These are phyloP conservation scores for Physcomitrium patens DNA, from an alignment of 225 moss, liverwort and hornwort species.

Conservation along the genomic window DNA sequence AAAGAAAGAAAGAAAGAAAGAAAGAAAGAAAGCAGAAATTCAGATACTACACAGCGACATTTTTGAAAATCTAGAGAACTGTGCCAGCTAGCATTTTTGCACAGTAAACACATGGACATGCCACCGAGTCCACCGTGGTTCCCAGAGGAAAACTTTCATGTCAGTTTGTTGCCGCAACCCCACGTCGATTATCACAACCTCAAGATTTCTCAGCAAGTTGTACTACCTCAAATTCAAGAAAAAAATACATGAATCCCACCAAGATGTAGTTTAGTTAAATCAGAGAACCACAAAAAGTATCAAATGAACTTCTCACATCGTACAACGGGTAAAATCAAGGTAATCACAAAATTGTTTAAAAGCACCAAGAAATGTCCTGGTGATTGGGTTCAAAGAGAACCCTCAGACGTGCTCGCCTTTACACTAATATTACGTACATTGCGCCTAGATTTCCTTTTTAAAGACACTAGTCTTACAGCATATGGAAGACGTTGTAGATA, in stretches of 20 bases:
- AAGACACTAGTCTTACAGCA: background rate
- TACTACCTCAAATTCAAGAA: background rate
- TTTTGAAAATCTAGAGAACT: rapidly evolving
- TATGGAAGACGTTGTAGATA: background rate
- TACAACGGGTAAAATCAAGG: no score
- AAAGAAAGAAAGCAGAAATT: background rate
- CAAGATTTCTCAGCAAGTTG: background rate
- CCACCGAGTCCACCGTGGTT: no score
- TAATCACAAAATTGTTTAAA: no score
- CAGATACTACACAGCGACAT: background rate
- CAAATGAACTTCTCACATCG: background rate
- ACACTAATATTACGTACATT: background rate
- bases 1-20: rapidly evolving
- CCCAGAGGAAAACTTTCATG: no score
- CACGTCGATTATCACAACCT: no score
- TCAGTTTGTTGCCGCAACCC: no score
- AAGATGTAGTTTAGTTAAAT: background rate
- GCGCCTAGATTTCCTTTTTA: background rate
- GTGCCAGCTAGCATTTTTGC: background rate
- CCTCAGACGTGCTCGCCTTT: background rate
- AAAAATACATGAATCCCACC: background rate
- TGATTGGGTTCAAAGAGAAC: background rate
- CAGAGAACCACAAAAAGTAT: no score
- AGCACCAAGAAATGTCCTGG: background rate
- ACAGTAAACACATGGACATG: background rate